Evolutionary conservation across 1,284 basidiomycete genomes (phyloP), one percentile per base, ranked within the genome.

Genomic region (Puccinia triticina): DNA sequence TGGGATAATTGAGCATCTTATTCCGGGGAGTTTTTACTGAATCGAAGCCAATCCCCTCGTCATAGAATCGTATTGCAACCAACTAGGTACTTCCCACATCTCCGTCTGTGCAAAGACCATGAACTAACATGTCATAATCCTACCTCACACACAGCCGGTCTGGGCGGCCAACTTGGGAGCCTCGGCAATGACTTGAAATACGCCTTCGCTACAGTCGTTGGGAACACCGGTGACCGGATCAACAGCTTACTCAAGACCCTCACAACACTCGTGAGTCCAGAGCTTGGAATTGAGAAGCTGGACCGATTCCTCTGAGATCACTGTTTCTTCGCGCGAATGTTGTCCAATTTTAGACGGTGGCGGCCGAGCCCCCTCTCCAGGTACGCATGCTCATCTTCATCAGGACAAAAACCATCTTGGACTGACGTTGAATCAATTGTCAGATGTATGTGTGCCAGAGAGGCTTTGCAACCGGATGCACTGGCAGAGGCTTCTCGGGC

Each of bases 201-300:
- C n/a, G n/a, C n/a, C n/a, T n/a, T n/a, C n/a, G n/a, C n/a, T n/a
- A n/a, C n/a, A n/a, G n/a, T n/a, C n/a, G n/a, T n/a, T n/a, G n/a
- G n/a, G n/a, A n/a, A n/a, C n/a, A n/a, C n/a, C n/a, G n/a, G n/a
- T n/a, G n/a, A n/a, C n/a, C n/a, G n/a, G n/a, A n/a, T n/a, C n/a
- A n/a, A n/a, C n/a, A n/a, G n/a, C n/a, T n/a, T n/a, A n/a, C 67
- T 71, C n/a, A 43, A 71, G 40, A 71, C 67, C 46, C 14, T 29
- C 23, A 71, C 67, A 48, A n/a, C 67, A 21, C 67, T 71, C 26
- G 67, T 71, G 59, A 64, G 59, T 64, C 32, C 29, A 37, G 26
- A n/a, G 21, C 40, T 11, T 26, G 5, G 18, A 3, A 71, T 46
- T 26, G 26, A 48, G 40, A 34, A 34, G 37, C 21, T 26, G 26